A percentile compares a stretch with the other conserved stretches of the same genome.
Conservation (phyloP, 176 grass and related monocot species). For the Triticum monococcum region DNA sequence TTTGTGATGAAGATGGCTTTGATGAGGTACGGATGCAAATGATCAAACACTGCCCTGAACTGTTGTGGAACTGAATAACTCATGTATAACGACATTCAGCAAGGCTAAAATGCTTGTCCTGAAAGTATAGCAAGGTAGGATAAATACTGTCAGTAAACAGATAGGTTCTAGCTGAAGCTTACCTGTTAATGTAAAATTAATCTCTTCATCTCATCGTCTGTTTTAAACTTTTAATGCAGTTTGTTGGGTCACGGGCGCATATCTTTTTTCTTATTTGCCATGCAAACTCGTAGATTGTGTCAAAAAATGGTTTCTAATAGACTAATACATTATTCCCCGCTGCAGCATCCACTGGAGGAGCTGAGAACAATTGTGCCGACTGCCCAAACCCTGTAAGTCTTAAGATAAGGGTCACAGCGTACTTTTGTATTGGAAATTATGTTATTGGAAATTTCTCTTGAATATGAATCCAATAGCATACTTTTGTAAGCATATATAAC, state of each 20-base stretch:
- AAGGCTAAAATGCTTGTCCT: neutral
- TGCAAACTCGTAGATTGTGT: neutral
- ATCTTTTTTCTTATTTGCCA: neutral
- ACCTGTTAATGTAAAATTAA: neutral
- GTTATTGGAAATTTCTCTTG: too few relatives aligned
- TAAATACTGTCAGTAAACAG: neutral
- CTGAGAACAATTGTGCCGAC: too few relatives aligned
- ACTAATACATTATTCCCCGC: neutral
- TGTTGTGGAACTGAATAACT: neutral
- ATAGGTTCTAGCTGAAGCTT: neutral
- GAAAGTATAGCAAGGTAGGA: neutral
- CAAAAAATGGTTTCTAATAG: neutral
- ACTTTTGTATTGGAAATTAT: too few relatives aligned
- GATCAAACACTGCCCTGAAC: neutral
- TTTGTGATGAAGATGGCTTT: neutral
- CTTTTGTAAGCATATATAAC: too few relatives aligned
- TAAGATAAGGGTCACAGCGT: too few relatives aligned
- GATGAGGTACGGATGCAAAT: neutral
- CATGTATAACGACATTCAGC: neutral
- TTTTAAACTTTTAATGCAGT: too few relatives aligned
- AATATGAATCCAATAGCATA: too few relatives aligned
- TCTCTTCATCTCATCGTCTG: neutral
- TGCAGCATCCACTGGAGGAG: neutral
- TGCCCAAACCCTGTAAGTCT: too few relatives aligned
- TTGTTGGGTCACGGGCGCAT: neutral